phyloP scores from a whole-genome alignment of 2,329 filamentous ascomycete species.

The Ophiosphaerella narmari region DNA sequence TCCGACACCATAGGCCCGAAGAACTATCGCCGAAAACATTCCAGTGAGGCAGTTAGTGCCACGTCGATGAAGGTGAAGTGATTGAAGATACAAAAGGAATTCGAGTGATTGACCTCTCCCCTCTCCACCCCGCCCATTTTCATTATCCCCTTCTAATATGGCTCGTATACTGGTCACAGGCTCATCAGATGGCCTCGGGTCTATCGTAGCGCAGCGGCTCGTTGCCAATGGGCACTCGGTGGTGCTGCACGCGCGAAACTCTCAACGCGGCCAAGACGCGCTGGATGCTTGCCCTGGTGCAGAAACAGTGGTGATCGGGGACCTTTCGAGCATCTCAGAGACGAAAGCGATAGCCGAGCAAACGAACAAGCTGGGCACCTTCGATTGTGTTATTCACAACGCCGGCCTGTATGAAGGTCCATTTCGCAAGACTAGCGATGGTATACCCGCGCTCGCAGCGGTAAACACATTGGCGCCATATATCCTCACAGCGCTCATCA shows the following conservation, averaged over 20 bases:
- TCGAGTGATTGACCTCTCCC: too few relatives aligned
- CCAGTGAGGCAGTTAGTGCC: too few relatives aligned
- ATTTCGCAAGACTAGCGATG: conserved; percentile 51
- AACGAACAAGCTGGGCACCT: conserved; percentile 56
- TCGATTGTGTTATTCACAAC: conserved; percentile 64
- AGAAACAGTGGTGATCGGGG: conserved; percentile 57
- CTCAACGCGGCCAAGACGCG: conserved; percentile 58
- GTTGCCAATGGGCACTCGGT: conserved; percentile 59
- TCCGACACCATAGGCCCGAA: not conserved
- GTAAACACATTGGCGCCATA: conserved; percentile 65
- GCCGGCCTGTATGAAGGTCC: conserved; percentile 56
- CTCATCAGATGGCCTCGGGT: conserved; percentile 62
- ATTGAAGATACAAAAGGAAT: too few relatives aligned
- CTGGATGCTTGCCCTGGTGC: conserved; percentile 55
- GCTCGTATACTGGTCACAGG: conserved; percentile 60
- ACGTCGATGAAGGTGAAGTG: too few relatives aligned
- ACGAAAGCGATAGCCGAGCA: conserved; percentile 58
- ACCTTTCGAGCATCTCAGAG: conserved; percentile 57
- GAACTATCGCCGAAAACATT: too few relatives aligned
- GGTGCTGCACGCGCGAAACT: conserved; percentile 61
- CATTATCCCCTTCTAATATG: conserved; percentile 34
- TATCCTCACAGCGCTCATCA: conserved; percentile 58
- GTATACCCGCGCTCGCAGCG: conserved; percentile 56
- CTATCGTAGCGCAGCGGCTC: conserved; percentile 56
- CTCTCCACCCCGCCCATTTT: too few relatives aligned